A percentile compares a stretch with the other conserved stretches of the same genome.
Conservation (phyloP, 441 rosid species). For the Gossypium aridum region DNA sequence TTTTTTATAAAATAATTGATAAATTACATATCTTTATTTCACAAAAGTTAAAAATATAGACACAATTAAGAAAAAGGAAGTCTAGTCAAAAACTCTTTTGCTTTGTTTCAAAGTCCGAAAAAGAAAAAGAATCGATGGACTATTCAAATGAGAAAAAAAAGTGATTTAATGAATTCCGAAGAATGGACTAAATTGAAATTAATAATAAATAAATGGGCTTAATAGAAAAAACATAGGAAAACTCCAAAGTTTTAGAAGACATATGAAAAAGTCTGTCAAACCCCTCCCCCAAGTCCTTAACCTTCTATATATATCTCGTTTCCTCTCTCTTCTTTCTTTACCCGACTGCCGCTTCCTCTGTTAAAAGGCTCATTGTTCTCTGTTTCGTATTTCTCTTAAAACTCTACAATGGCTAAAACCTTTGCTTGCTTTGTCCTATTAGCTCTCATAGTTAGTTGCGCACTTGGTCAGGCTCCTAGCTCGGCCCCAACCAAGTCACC, state of each 20-base stretch:
- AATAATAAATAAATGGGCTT: neutral
- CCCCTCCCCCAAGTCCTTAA: neutral
- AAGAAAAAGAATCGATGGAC: neutral
- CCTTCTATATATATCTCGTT: slow-evolving; percentile 7
- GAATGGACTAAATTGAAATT: neutral
- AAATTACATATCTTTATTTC: neutral
- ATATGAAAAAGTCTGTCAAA: neutral
- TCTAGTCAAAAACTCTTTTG: neutral
- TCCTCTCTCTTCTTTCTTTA: neutral
- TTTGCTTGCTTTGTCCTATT: slow-evolving; percentile 29
- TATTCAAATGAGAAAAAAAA: neutral
- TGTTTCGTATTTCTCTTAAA: neutral
- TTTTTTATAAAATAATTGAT: neutral
- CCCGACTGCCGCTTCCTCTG: neutral
- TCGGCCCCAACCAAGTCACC: slow-evolving; percentile 48
- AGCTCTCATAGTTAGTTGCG: slow-evolving; percentile 39
- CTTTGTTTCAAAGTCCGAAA: neutral
- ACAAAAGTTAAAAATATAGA: neutral
- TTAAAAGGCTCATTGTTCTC: neutral
- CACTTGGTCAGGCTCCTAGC: slow-evolving; percentile 57
- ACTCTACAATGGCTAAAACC: slow-evolving; percentile 37
- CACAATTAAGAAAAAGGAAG: neutral
- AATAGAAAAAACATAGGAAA: neutral
- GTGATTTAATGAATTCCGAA: neutral
- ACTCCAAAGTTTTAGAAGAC: neutral